phyloP scores from a whole-genome alignment of 768 basidiomycete species.

The Russula brevipes region DNA sequence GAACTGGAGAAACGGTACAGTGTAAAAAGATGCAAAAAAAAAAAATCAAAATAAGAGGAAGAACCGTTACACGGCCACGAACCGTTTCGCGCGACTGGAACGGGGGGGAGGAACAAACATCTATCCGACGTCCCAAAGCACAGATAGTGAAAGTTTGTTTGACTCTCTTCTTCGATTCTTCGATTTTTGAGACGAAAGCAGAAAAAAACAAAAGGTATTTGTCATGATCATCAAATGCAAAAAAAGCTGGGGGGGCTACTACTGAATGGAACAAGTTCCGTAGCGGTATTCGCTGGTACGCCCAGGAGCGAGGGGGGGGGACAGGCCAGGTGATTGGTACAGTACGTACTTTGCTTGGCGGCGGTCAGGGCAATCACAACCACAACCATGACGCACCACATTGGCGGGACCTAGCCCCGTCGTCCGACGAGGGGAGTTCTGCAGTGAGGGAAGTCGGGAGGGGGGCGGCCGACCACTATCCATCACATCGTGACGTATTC shows the following conservation, averaged over 20 bases:
- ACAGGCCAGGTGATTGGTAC: no score
- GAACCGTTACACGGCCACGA: slow-evolving; percentile 14
- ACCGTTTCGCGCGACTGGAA: slow-evolving; percentile 10
- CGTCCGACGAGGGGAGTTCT: neutral
- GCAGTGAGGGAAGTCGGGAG: neutral
- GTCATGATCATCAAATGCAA: neutral
- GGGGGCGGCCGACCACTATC: neutral
- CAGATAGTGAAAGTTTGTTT: neutral
- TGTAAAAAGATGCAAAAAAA: no score
- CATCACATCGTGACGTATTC: slow-evolving; percentile 1
- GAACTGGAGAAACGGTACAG: neutral
- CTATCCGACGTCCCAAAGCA: neutral
- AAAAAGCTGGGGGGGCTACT: neutral
- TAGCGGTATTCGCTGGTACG: neutral
- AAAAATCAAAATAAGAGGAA: neutral
- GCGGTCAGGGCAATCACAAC: neutral
- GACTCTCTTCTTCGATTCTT: neutral
- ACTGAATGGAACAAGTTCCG: neutral
- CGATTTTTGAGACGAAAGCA: neutral
- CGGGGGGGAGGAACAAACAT: neutral
- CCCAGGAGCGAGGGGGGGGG: neutral
- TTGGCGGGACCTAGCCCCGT: neutral
- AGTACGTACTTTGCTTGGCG: neutral
- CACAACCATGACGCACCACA: no score
- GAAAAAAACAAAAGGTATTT: neutral